These are phyloP conservation scores for Gentiana straminea DNA, from an alignment of 257 asterid genomes.

Conservation along the genomic window DNA sequence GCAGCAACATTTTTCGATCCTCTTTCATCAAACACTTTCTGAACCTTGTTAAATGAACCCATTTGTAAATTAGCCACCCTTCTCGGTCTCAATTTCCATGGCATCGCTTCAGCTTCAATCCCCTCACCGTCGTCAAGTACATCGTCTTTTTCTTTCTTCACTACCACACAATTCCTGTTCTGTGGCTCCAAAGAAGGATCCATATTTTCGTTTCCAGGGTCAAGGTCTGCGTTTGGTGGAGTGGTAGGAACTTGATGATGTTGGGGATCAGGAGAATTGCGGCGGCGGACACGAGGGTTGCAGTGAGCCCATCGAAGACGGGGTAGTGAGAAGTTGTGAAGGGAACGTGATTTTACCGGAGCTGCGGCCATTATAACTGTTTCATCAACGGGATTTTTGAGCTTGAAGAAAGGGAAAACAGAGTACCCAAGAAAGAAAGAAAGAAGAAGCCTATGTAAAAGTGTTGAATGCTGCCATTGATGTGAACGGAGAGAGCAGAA, in stretches of 20 bases:
- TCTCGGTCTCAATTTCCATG: slow-evolving; percentile 64
- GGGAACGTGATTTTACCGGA: slow-evolving; percentile 63
- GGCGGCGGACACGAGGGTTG: slow-evolving; percentile 49
- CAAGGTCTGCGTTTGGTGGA: slow-evolving; percentile 18
- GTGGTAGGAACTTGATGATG: slow-evolving; percentile 10
- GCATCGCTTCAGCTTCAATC: slow-evolving; percentile 39
- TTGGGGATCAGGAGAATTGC: slow-evolving; percentile 36
- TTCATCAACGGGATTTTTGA: background rate
- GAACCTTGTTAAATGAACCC: slow-evolving; percentile 10
- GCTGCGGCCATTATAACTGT: slow-evolving; percentile 51
- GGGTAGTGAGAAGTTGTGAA: slow-evolving; percentile 71
- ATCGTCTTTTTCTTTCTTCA: background rate
- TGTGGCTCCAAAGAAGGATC: background rate
- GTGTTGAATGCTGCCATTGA: too few species aligned
- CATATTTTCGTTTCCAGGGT: background rate
- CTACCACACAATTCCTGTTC: background rate
- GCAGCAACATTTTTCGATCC: background rate
- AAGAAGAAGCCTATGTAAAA: too few species aligned
- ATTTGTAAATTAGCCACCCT: slow-evolving; percentile 16
- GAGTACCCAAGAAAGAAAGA: too few species aligned
- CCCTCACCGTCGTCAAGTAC: slow-evolving; percentile 15
- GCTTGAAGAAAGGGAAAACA: background rate
- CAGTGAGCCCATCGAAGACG: slow-evolving; percentile 70
- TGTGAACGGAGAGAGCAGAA: too few species aligned
- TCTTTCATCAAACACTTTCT: slow-evolving; percentile 17